Evolutionary conservation across 2,329 filamentous ascomycete genomes (phyloP), one percentile per base, ranked within the genome.

Genomic region (Trichoderma sp.): DNA sequence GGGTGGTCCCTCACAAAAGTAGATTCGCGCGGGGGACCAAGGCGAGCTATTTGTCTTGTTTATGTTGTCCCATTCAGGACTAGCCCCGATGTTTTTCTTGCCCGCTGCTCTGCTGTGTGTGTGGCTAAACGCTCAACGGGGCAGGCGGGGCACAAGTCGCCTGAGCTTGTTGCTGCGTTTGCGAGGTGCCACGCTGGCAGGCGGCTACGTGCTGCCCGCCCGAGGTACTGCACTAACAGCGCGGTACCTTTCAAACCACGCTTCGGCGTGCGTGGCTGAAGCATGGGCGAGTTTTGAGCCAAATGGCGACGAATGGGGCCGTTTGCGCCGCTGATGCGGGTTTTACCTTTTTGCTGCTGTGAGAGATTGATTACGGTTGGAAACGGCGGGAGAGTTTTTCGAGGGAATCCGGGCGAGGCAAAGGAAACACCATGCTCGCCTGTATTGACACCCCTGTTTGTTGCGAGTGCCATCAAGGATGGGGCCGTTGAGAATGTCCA

Each of bases 31-130:
- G 43, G 60, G 60, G 60, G 60, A 65, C 14, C 47, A 36, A 71
- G 62, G 34, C 56, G 56, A 56, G 43, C 56, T 68, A 60, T 72
- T 63, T 71, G 71, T 73, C 71, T 73, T 73, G 71, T 73, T 73
- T 73, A 73, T 73, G 68, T 71, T 71, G 67, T 71, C 63, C 53
- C n/a, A 18, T 65, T 72, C 69, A 36, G 71, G 71, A 69, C 58
- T 70, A 70, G 69, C 12, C 64, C 18, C 64, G 34, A 58, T 57
- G 8, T 15, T 30, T 26, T 14, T n/a, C 15, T n/a, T 24, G n/a
- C 36, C 36, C 34, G 34, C 51, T 32, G 15, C 34, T 36, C 15
- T 36, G 12, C 39, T 26, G 61, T 21, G 26, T 28, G 39, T 71
- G 70, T 68, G 70, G 63, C 63, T 66, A 43, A 67, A 34, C n/a